These are phyloP conservation scores for Porodaedalea pini DNA, from an alignment of 1,284 basidiomycete species.

Conservation along the genomic window DNA sequence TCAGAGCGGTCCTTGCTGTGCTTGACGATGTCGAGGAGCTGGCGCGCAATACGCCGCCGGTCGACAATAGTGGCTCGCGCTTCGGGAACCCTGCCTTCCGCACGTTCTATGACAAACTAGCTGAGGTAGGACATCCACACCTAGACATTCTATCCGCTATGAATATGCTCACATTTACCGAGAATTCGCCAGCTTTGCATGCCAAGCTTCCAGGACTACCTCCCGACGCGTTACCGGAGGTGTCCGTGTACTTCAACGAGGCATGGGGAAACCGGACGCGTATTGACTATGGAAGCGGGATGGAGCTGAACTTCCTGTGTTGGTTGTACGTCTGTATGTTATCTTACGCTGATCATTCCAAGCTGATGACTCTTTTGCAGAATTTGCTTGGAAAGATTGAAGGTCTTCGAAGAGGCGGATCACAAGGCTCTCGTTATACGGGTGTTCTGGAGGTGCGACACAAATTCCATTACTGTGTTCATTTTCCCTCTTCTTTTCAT, in stretches of 20 bases:
- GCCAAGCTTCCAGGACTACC: slow-evolving; percentile 55
- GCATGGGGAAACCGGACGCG: slow-evolving; percentile 89
- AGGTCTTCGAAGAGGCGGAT: slow-evolving; percentile 65
- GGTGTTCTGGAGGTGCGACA: slow-evolving; percentile 83
- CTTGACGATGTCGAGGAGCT: slow-evolving; percentile 68
- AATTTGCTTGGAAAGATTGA: slow-evolving; percentile 77
- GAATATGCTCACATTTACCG: background rate
- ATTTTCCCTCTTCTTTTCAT: background rate
- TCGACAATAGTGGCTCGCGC: slow-evolving; percentile 87
- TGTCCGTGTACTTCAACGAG: slow-evolving; percentile 81
- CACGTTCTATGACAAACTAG: slow-evolving; percentile 83
- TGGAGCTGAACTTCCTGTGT: slow-evolving; percentile 97
- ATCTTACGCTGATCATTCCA: background rate
- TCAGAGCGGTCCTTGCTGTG: slow-evolving; percentile 57
- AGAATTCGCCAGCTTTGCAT: slow-evolving; percentile 55
- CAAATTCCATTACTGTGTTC: background rate
- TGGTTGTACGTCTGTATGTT: slow-evolving; percentile 73
- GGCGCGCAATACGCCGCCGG: slow-evolving; percentile 73
- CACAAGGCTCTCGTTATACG: slow-evolving; percentile 75
- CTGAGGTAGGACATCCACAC: slow-evolving; percentile 46
- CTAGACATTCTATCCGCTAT: too few relatives aligned
- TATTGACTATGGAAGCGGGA: slow-evolving; percentile 98
- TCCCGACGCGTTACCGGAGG: slow-evolving; percentile 55
- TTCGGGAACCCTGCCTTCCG: slow-evolving; percentile 98
- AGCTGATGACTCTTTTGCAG: slow-evolving; percentile 38